Conservation (phyloP, 495 filamentous ascomycete genomes). For the Penicillium argentinense region DNA sequence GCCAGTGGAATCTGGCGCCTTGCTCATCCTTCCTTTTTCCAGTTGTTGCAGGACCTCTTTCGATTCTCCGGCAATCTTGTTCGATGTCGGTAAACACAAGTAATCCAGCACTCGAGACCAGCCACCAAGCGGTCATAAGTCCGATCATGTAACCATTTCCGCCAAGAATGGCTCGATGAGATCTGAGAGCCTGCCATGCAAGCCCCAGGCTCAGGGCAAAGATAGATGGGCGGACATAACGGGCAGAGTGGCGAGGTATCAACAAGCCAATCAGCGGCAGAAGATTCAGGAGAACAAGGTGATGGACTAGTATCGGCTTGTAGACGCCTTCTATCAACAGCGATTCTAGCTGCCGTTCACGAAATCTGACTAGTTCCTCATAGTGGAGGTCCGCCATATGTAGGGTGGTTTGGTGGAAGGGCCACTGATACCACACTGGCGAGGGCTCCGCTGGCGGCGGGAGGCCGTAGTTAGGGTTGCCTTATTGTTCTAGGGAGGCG, state of each 20-base stretch:
- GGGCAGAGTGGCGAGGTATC: slow-evolving; percentile 25
- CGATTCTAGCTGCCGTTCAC: slow-evolving; percentile 21
- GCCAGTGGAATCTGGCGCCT: slow-evolving; percentile 54
- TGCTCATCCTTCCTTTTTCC: not conserved
- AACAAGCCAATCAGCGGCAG: slow-evolving; percentile 35
- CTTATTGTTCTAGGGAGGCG: slow-evolving; percentile 4
- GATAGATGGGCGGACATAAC: slow-evolving; percentile 50
- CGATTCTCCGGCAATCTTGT: slow-evolving; percentile 65
- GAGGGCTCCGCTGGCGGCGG: slow-evolving; percentile 28
- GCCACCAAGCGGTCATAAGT: slow-evolving; percentile 61
- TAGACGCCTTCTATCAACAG: slow-evolving; percentile 30
- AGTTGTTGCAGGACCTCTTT: slow-evolving; percentile 26
- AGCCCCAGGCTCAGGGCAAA: slow-evolving; percentile 52
- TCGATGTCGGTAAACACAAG: slow-evolving; percentile 66
- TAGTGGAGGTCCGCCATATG: too few relatives aligned
- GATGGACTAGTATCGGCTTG: slow-evolving; percentile 41
- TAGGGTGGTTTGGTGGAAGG: too few relatives aligned
- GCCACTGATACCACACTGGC: slow-evolving; percentile 28
- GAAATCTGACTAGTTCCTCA: slow-evolving; percentile 16
- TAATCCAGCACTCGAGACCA: slow-evolving; percentile 62
- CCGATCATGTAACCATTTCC: slow-evolving; percentile 69
- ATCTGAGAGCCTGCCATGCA: slow-evolving; percentile 36
- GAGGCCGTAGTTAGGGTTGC: slow-evolving; percentile 11
- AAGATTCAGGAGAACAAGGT: slow-evolving; percentile 29
- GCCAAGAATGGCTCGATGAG: slow-evolving; percentile 53